These are phyloP conservation scores for Penicillium herquei DNA, from an alignment of 495 filamentous ascomycete species.

Conservation along the genomic window DNA sequence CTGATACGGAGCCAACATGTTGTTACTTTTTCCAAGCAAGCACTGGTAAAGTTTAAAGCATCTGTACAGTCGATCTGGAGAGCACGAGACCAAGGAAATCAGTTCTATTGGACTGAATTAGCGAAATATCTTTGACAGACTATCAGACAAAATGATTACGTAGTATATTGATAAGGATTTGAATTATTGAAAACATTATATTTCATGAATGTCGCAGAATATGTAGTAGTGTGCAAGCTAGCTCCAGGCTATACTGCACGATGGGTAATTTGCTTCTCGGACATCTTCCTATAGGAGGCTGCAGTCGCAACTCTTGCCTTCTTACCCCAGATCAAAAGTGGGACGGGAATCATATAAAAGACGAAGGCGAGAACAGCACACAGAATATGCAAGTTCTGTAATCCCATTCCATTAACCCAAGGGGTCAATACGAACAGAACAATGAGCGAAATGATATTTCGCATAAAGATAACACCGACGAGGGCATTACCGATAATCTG, in stretches of 20 bases:
- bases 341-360: slow-evolving; percentile 20
- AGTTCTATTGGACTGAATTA: slow-evolving; percentile 19
- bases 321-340: slow-evolving; percentile 25
- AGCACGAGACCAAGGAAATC: slow-evolving; percentile 3
- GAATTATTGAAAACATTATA: no score
- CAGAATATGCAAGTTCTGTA: slow-evolving; percentile 29
- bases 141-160: background rate
- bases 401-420: slow-evolving; percentile 35
- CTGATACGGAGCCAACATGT: slow-evolving; percentile 2
- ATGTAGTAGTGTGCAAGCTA: no score
- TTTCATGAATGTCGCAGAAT: no score
- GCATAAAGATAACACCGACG: slow-evolving; percentile 32
- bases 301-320: slow-evolving; percentile 20
- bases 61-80: slow-evolving; percentile 8
- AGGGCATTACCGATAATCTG: slow-evolving; percentile 36
- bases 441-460: slow-evolving; percentile 31
- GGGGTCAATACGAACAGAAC: slow-evolving; percentile 35
- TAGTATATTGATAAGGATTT: background rate
- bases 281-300: slow-evolving; percentile 19
- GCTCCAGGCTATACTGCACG: slow-evolving; percentile 13
- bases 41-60: slow-evolving; percentile 5
- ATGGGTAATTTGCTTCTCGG: slow-evolving; percentile 20
- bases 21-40: slow-evolving; percentile 17
- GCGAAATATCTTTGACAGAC: background rate
- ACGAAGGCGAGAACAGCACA: slow-evolving; percentile 17